phyloP scores from a whole-genome alignment of 2,329 filamentous ascomycete genomes.

The Chaetomiaceae sp. region DNA sequence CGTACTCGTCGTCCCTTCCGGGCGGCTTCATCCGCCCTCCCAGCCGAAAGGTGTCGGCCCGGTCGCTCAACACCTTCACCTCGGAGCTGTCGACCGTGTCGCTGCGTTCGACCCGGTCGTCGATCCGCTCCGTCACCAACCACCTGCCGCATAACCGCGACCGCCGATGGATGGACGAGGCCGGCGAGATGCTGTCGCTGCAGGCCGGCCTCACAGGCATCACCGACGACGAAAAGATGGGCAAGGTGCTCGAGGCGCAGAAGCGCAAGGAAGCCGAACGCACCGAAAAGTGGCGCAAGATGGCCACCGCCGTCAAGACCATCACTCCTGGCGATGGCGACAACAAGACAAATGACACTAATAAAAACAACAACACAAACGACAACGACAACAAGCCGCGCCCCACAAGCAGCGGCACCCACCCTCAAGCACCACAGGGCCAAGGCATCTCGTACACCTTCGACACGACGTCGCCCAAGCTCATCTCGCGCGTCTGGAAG shows the following conservation, averaged over 20 bases:
- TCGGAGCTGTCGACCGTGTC: slow-evolving; percentile 49
- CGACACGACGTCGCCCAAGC: slow-evolving; percentile 73
- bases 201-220: slow-evolving; percentile 53
- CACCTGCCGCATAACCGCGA: slow-evolving; percentile 57
- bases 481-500: slow-evolving; percentile 93
- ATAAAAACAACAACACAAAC: background rate
- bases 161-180: slow-evolving; percentile 58
- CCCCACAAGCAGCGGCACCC: slow-evolving; percentile 31
- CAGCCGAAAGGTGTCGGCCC: slow-evolving; percentile 51
- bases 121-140: slow-evolving; percentile 55
- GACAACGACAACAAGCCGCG: background rate
- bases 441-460: slow-evolving; percentile 69
- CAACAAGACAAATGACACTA: too few relatives aligned
- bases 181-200: slow-evolving; percentile 61
- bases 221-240: slow-evolving; percentile 50
- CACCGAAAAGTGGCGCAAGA: slow-evolving; percentile 63
- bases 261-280: slow-evolving; percentile 60
- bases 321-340: slow-evolving; percentile 32
- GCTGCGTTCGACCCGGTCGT: slow-evolving; percentile 49
- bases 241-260: slow-evolving; percentile 48
- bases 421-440: slow-evolving; percentile 13
- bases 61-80: slow-evolving; percentile 54
- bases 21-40: slow-evolving; percentile 41
- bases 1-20: slow-evolving; percentile 33
- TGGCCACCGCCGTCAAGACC: slow-evolving; percentile 55